These are phyloP conservation scores for Aegle marmelos DNA, from an alignment of 345 rosid genomes.

Conservation along the genomic window DNA sequence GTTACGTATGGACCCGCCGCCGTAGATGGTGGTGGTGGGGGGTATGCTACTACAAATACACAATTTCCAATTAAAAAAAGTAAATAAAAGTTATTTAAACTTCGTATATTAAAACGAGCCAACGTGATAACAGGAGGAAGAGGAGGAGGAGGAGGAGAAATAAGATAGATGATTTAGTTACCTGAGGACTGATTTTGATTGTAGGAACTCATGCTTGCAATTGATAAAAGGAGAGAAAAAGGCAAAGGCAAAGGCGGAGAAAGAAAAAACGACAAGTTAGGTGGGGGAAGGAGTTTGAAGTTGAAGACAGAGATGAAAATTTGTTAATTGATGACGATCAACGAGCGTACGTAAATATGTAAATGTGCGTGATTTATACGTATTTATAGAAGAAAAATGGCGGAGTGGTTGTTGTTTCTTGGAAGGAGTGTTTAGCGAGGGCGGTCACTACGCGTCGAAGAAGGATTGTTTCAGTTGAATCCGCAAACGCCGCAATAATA, in stretches of 20 bases:
- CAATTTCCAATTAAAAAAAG: no score
- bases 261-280: not conserved
- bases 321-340: no score
- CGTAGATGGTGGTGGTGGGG: slow-evolving; percentile 25
- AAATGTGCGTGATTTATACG: no score
- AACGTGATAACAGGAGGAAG: not conserved
- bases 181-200: slow-evolving; percentile 27
- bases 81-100: no score
- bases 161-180: not conserved
- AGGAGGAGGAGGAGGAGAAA: no score
- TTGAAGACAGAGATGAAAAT: not conserved
- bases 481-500: not conserved
- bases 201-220: slow-evolving; percentile 29
- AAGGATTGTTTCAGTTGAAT: not conserved
- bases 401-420: no score
- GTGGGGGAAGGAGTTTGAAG: not conserved
- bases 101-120: slow-evolving; percentile 10
- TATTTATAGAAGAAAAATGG: no score
- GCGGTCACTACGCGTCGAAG: no score
- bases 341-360: no score
- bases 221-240: not conserved
- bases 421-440: no score
- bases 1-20: slow-evolving; percentile 19
- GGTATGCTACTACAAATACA: slow-evolving; percentile 23
- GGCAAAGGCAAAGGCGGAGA: not conserved